These are phyloP conservation scores for Ordospora colligata DNA, from an alignment of 371 early-diverging fungal genomes.

Conservation along the genomic window DNA sequence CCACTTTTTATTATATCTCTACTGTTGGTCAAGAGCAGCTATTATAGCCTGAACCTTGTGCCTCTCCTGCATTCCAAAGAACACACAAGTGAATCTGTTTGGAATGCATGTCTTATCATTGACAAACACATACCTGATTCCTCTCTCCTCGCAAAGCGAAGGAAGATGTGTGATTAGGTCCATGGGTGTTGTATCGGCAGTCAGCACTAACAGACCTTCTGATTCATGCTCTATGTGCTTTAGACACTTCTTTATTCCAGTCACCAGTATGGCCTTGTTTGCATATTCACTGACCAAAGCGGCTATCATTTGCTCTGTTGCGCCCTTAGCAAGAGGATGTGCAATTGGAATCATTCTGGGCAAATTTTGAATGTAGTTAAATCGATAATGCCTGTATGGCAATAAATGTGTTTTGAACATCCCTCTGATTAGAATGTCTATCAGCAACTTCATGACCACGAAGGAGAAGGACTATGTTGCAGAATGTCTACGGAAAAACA, in stretches of 20 bases:
- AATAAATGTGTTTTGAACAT: too few species aligned
- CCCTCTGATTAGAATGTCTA: neutral
- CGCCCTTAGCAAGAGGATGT: slow-evolving; percentile 27
- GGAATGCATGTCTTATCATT: slow-evolving; percentile 65
- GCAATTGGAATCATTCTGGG: slow-evolving; percentile 45
- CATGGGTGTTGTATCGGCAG: slow-evolving; percentile 85
- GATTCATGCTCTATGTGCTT: slow-evolving; percentile 17
- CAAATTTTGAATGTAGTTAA: neutral
- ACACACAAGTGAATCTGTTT: slow-evolving; percentile 33
- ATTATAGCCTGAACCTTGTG: neutral
- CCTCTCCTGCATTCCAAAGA: slow-evolving; percentile 15
- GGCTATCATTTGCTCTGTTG: slow-evolving; percentile 23
- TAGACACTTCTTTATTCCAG: slow-evolving; percentile 41
- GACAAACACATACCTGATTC: slow-evolving; percentile 83
- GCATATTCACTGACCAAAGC: neutral
- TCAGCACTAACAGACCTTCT: slow-evolving; percentile 71
- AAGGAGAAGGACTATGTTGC: slow-evolving; percentile 43
- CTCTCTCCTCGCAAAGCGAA: slow-evolving; percentile 83
- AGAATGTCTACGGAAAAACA: slow-evolving; percentile 13
- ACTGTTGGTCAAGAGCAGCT: too few species aligned
- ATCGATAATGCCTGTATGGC: too few species aligned
- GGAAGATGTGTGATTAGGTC: slow-evolving; percentile 93
- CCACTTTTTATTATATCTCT: too few species aligned
- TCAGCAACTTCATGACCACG: slow-evolving; percentile 29
- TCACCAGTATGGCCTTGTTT: neutral